Conservation (phyloP, 176 grass and related monocot species). For the Thalia dealbata region DNA sequence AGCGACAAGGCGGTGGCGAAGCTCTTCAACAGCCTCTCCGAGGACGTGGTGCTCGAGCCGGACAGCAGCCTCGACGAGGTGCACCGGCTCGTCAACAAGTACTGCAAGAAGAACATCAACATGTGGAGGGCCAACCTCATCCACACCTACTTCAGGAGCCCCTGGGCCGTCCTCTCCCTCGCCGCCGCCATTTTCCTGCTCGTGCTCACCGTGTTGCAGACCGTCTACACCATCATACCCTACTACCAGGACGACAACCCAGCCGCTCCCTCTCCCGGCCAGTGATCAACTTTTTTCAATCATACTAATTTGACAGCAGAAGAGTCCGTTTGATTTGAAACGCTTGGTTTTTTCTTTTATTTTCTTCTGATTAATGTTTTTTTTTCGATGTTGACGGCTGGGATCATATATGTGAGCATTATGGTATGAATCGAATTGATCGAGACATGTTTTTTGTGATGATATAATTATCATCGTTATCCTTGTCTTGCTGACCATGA, state of each 20-base stretch:
- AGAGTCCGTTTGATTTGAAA: too few species aligned
- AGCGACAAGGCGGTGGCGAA: constrained; percentile 67
- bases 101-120: constrained; percentile 52
- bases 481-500: too few species aligned
- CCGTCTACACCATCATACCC: constrained; percentile 35
- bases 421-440: too few species aligned
- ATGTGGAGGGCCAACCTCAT: constrained; percentile 70
- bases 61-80: constrained; percentile 48
- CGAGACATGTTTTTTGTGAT: too few species aligned
- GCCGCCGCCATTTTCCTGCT: constrained; percentile 55
- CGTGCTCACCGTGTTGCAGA: constrained; percentile 51
- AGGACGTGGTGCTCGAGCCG: constrained; percentile 55
- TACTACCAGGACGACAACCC: constrained; percentile 5
- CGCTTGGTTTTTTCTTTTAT: too few species aligned
- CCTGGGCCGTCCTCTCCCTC: constrained; percentile 67
- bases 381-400: too few species aligned
- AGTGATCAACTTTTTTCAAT: not conserved
- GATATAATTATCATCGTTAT: too few species aligned
- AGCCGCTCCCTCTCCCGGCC: constrained; percentile 23
- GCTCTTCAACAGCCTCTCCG: constrained; percentile 66
- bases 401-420: too few species aligned
- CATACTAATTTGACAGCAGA: too few species aligned
- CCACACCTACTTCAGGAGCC: constrained; percentile 78
- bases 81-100: constrained; percentile 45
- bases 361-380: too few species aligned